These are phyloP conservation scores for Coffea humblotiana DNA, from an alignment of 305 asterid genomes.

Conservation along the genomic window DNA sequence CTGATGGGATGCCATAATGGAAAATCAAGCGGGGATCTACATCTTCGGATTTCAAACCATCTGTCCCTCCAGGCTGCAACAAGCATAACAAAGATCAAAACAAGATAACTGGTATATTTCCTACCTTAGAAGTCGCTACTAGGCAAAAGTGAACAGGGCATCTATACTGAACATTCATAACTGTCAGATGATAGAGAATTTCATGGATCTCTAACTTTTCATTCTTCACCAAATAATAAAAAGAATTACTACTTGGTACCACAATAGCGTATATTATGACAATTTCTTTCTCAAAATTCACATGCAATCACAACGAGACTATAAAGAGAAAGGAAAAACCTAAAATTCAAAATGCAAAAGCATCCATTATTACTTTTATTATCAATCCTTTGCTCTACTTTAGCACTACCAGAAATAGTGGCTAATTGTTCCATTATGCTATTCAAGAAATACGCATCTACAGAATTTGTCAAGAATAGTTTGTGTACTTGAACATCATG, in stretches of 20 bases:
- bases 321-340: not conserved
- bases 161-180: not conserved
- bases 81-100: conserved; percentile 7
- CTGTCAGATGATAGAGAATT: not conserved
- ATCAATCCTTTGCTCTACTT: not conserved
- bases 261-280: no score
- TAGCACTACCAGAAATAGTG: not conserved
- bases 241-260: not conserved
- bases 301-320: not conserved
- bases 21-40: conserved; percentile 63
- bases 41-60: conserved; percentile 64
- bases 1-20: conserved; percentile 86
- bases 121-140: not conserved
- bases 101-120: conserved; percentile 1
- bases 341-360: not conserved
- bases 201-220: not conserved
- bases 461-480: no score
- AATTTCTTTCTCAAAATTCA: not conserved
- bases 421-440: not conserved
- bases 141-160: not conserved
- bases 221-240: not conserved
- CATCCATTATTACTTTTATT: not conserved
- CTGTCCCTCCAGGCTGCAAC: conserved; percentile 70
- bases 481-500: not conserved
- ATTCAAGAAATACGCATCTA: not conserved